Percentiles rank a stretch among this genome's conserved stretches.
phyloP scores from a whole-genome alignment of 177 flowering plant genomes.

The Vitis hybrid region DNA sequence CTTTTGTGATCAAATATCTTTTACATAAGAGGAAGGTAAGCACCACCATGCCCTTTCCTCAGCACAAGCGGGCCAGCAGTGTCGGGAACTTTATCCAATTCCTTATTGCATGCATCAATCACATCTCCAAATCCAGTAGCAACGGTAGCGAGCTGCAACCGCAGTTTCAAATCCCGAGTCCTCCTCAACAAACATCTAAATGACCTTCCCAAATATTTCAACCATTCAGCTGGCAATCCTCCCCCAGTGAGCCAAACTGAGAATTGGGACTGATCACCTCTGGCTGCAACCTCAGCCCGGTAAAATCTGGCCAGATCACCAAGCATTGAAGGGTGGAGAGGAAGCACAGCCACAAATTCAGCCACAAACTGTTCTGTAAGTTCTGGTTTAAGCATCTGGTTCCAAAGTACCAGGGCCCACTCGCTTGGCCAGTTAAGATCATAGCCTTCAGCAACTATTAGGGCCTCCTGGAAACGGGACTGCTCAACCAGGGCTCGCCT shows the following conservation, averaged over 20 bases:
- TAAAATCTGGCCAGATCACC: constrained; percentile 81
- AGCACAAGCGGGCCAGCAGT: constrained; percentile 82
- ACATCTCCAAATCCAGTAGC: constrained; percentile 93
- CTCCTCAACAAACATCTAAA: constrained; percentile 81
- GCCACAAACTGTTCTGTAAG: constrained; percentile 83
- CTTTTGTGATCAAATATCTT: neutral
- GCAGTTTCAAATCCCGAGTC: constrained; percentile 73
- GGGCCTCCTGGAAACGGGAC: constrained; percentile 94
- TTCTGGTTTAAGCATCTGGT: constrained; percentile 97
- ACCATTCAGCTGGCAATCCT: constrained; percentile 97
- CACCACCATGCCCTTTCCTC: constrained; percentile 98
- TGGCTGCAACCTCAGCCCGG: constrained; percentile 84
- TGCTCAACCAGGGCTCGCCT: constrained; percentile 89
- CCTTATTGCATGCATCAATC: constrained; percentile 51
- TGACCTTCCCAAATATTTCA: constrained; percentile 80
- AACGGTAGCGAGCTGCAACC: constrained; percentile 62
- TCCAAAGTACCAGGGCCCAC: constrained; percentile 96
- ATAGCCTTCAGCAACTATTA: constrained; percentile 95
- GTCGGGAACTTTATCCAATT: constrained; percentile 82
- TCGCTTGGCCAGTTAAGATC: constrained; percentile 89
- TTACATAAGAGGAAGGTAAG: constrained; percentile 92
- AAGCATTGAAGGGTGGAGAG: constrained; percentile 86
- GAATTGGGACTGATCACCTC: constrained; percentile 94
- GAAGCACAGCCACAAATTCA: constrained; percentile 93
- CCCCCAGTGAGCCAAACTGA: constrained; percentile 97